Evolutionary conservation across 2,329 filamentous ascomycete species (phyloP).

Genomic region (Gaeumannomyces sp.): DNA sequence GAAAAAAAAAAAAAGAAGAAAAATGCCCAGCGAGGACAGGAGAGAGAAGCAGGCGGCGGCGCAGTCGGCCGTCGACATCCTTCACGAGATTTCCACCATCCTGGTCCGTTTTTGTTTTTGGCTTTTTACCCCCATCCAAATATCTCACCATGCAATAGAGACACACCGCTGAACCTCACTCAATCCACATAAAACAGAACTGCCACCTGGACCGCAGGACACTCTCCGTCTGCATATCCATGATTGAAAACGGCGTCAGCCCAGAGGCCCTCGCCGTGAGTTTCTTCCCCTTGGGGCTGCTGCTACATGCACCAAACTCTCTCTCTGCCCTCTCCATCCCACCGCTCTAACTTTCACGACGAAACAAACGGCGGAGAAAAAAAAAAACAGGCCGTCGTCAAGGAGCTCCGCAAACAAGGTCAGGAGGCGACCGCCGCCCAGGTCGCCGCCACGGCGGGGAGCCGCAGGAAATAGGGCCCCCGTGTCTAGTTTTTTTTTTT

Average conservation of each 20-base stretch:
- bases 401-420: conserved; percentile 52
- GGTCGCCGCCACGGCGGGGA: conserved; percentile 16
- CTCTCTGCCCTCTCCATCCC: neutral
- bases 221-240: conserved; percentile 87
- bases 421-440: conserved; percentile 40
- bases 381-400: conserved; percentile 46
- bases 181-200: conserved; percentile 52
- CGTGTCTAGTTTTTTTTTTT: neutral
- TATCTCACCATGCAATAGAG: no score
- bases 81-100: conserved; percentile 81
- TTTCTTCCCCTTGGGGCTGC: conserved; percentile 9
- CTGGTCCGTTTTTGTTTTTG: conserved; percentile 54
- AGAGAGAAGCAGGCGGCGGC: conserved; percentile 67
- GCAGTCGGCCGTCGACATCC: conserved; percentile 75
- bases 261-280: conserved; percentile 89
- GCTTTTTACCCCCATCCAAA: neutral
- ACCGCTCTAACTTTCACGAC: neutral
- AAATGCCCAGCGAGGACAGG: conserved; percentile 35
- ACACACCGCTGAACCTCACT: conserved; percentile 1
- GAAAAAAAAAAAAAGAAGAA: conserved; percentile 1
- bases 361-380: no score
- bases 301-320: no score
- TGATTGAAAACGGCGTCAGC: conserved; percentile 96
- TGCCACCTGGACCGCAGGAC: conserved; percentile 87
- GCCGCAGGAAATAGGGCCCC: conserved; percentile 15